Evolutionary conservation across 2,329 filamentous ascomycete genomes (phyloP).

Genomic region (Fusarium torreyae): DNA sequence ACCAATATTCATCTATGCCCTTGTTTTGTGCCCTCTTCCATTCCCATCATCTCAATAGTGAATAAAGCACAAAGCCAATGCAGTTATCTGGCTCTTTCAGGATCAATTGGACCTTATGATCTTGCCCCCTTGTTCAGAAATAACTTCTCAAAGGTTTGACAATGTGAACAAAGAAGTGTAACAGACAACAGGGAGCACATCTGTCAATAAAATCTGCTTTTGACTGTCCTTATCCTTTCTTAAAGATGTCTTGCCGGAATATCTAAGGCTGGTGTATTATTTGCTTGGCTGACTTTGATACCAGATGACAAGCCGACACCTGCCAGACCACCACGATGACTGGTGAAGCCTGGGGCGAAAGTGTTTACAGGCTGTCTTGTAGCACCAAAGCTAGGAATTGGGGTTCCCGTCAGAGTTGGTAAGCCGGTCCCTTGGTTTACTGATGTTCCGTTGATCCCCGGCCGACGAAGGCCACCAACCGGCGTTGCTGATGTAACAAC

Average conservation of each 20-base stretch:
- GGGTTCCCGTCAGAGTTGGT: conserved; percentile 18
- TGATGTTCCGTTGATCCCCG: conserved; percentile 23
- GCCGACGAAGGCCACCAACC: conserved; percentile 23
- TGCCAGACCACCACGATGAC: conserved; percentile 40
- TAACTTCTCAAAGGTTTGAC: too few species aligned
- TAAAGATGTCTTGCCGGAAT: conserved; percentile 28
- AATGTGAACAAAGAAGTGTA: not conserved
- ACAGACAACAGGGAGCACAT: not conserved
- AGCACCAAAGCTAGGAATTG: conserved; percentile 20
- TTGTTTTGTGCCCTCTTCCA: not conserved
- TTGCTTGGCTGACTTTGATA: conserved; percentile 51
- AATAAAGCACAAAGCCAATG: conserved; percentile 21
- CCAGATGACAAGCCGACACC: conserved; percentile 53
- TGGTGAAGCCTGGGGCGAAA: conserved; percentile 39
- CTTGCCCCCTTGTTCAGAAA: conserved; percentile 1
- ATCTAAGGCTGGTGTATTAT: conserved; percentile 36
- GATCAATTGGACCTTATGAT: not conserved
- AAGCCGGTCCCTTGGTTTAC: conserved; percentile 16
- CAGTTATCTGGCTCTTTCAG: not conserved
- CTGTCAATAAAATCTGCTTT: not conserved
- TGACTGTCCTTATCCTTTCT: not conserved
- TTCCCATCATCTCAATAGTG: not conserved
- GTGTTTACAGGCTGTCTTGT: conserved; percentile 16
- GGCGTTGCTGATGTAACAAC: conserved; percentile 24
- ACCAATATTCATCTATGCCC: not conserved